Evolutionary conservation across 352 stramenopile species (phyloP), one percentile per base, ranked within the genome.

Genomic region (Phytophthora litchii): DNA sequence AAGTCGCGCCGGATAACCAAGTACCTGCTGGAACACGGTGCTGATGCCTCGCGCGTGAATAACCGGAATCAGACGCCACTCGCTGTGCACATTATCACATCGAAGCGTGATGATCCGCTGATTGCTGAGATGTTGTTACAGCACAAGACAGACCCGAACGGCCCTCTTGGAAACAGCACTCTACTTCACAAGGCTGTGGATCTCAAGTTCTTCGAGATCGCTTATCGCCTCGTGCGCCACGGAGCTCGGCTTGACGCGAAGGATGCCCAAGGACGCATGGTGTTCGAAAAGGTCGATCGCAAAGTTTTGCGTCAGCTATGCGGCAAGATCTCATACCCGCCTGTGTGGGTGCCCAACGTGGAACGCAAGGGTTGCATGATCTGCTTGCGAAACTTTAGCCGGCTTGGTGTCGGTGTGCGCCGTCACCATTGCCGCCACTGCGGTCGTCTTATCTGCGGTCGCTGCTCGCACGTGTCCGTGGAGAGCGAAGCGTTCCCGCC

Each of bases 361-460:
- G 84, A 92, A 42, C 79, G 83, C 38, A 72, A 78, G 43, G 70
- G 64, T 52, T 95, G 86, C 64, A 95, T 95, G 84, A 69, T 84
- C n/a, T 94, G 86, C 60, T 64, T 76, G 49, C 81, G 81, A 42
- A 76, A 80, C 62, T 95, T 95, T 51, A 86, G 70, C 16, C 67
- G 66, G 21, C 63, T 94, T 3, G 64, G 63, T 19, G 57, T 94
- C 11, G 83, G 80, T 34, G 72, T 89, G 21, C 82, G 85, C 38
- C 86, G 86, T 19, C 86, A 95, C 60, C 86, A 95, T 67, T 95
- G 86, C 59, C 86, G 87, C 12, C 88, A 92, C 70, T 96, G 87
- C 55, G 87, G 86, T 0, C 82, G 85, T 11, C 69, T 95, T 23
- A 85, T 87, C 48, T 95, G 86, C 48, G 80, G 83, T 13, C 69